Evolutionary conservation across 805 yeast species (phyloP).

Genomic region (Wickerhamiella australiensis): DNA sequence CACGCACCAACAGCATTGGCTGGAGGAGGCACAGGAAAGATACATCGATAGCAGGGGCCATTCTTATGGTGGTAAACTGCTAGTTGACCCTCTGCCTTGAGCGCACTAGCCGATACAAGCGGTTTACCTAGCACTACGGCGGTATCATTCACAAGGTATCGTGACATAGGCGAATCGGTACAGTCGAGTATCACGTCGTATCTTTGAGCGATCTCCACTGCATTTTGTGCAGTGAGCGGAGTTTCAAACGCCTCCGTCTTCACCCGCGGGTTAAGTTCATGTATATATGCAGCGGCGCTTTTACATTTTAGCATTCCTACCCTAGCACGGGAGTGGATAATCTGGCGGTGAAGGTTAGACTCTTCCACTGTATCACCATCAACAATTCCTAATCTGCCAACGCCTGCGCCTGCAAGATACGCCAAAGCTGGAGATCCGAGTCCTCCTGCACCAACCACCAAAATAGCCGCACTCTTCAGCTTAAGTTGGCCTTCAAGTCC

Average conservation of each 20-base stretch:
- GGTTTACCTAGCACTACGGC: constrained; percentile 58
- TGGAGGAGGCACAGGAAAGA: constrained; percentile 83
- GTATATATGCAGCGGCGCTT: constrained; percentile 52
- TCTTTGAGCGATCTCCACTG: constrained; percentile 44
- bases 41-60: constrained; percentile 93
- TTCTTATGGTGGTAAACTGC: constrained; percentile 53
- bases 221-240: constrained; percentile 37
- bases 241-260: constrained; percentile 35
- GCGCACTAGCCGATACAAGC: constrained; percentile 82
- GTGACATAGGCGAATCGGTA: constrained; percentile 80
- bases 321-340: constrained; percentile 53
- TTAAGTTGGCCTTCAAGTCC: constrained; percentile 45
- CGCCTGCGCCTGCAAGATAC: constrained; percentile 78
- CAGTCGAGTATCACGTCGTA: constrained; percentile 83
- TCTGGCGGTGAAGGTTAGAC: constrained; percentile 83
- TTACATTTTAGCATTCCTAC: constrained; percentile 67
- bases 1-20: constrained; percentile 74
- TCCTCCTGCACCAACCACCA: constrained; percentile 95
- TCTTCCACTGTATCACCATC: constrained; percentile 77
- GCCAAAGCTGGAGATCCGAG: constrained; percentile 84
- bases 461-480: constrained; percentile 45
- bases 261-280: constrained; percentile 57
- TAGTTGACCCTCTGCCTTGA: constrained; percentile 84
- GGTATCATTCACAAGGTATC: constrained; percentile 79
- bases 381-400: constrained; percentile 68